Evolutionary conservation across 768 basidiomycete genomes (phyloP).

Genomic region (Mycena rosella): DNA sequence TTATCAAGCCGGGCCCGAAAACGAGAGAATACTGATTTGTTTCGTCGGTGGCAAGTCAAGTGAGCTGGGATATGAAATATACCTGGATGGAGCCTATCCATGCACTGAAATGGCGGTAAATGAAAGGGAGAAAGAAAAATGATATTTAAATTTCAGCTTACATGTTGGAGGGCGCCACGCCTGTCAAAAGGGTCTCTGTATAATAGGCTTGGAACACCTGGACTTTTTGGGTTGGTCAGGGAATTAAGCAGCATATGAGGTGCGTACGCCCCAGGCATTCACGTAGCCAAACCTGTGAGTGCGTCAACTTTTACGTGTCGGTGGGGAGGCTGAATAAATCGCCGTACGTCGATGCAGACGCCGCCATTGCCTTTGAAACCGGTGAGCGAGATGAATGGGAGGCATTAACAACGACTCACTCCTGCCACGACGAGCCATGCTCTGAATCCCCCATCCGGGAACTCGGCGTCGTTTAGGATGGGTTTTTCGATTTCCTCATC

Average conservation of each 20-base stretch:
- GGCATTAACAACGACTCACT: too few species aligned
- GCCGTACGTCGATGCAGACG: too few species aligned
- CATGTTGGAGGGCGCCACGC: conserved; percentile 34
- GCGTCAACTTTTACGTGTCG: too few species aligned
- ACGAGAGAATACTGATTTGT: conserved; percentile 55
- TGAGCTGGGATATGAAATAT: too few species aligned
- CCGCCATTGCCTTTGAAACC: too few species aligned
- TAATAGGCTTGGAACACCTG: conserved; percentile 40
- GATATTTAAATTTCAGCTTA: conserved; percentile 2
- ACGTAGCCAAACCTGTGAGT: conserved; percentile 57
- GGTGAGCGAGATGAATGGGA: too few species aligned
- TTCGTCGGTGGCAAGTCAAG: background rate
- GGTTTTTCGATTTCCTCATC: too few species aligned
- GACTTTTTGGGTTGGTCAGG: background rate
- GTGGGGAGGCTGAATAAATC: too few species aligned
- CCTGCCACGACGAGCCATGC: too few species aligned
- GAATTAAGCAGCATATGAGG: background rate
- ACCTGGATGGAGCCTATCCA: conserved; percentile 73
- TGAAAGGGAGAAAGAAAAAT: background rate
- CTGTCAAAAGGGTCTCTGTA: conserved; percentile 30
- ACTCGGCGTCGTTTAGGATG: too few species aligned
- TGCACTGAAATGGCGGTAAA: conserved; percentile 49
- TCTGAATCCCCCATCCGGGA: too few species aligned
- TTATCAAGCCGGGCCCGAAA: conserved; percentile 59
- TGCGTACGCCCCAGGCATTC: conserved; percentile 58